Evolutionary conservation across 176 grass and related monocot species (phyloP).

Genomic region (Oryza officinalis): DNA sequence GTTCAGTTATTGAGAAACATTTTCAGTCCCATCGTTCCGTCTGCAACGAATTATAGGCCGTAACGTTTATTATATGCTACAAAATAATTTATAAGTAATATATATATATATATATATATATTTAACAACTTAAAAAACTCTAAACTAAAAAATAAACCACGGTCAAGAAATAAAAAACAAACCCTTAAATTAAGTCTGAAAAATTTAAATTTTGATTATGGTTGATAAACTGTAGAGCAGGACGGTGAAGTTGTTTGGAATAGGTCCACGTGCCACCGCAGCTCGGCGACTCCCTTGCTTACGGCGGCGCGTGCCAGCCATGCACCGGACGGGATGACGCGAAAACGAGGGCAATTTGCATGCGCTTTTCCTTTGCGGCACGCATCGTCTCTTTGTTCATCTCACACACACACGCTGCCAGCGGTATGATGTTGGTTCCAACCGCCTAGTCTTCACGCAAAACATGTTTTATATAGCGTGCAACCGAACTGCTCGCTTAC

Average conservation of each 20-base stretch:
- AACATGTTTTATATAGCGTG: conserved; percentile 12
- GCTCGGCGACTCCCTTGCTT: neutral
- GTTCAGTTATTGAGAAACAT: neutral
- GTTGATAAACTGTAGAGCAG: no score
- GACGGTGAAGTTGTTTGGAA: no score
- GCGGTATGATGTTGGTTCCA: conserved; percentile 5
- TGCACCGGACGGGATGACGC: neutral
- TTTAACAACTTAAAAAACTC: no score
- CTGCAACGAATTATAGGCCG: no score
- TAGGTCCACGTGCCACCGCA: neutral
- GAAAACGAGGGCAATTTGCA: neutral
- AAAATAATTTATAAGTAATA: no score
- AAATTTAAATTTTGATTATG: no score
- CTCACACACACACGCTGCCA: neutral
- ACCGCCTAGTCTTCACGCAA: conserved; percentile 35
- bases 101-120: no score
- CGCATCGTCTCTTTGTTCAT: neutral
- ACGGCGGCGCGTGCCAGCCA: neutral
- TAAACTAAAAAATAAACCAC: no score
- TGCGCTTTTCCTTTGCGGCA: neutral
- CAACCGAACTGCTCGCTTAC: neutral
- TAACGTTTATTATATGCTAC: no score
- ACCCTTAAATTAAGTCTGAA: no score
- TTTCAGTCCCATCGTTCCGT: no score
- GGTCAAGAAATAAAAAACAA: no score